Conservation (phyloP, 2,329 filamentous ascomycete genomes). For the Aspergillus awamori region DNA sequence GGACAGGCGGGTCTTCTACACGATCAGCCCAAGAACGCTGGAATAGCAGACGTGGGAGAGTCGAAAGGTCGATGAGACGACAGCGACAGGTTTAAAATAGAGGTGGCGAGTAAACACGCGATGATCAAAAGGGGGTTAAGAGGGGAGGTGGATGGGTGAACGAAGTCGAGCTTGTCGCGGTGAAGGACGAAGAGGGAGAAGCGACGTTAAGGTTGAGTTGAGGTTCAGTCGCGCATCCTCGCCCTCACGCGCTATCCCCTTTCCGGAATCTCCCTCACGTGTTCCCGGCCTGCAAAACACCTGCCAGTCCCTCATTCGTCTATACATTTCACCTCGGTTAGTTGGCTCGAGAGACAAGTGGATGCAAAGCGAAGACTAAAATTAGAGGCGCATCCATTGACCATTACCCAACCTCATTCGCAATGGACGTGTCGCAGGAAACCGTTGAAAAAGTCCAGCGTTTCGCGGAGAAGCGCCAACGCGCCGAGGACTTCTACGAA, state of each 20-base stretch:
- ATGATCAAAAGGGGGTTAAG: slow-evolving; percentile 11
- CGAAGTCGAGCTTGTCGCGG: slow-evolving; percentile 19
- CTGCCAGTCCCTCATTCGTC: background rate
- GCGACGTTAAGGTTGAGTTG: slow-evolving; percentile 25
- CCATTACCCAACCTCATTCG: background rate
- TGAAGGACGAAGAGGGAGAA: slow-evolving; percentile 21
- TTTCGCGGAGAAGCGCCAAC: slow-evolving; percentile 39
- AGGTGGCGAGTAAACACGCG: slow-evolving; percentile 7
- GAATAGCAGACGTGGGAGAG: slow-evolving; percentile 5
- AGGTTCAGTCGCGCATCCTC: slow-evolving; percentile 20
- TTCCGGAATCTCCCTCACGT: slow-evolving; percentile 22
- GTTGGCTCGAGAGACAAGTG: background rate
- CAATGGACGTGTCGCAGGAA: slow-evolving; percentile 38
- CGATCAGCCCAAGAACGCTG: slow-evolving; percentile 8
- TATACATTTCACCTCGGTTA: background rate
- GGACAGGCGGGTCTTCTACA: slow-evolving; percentile 23
- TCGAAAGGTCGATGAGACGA: slow-evolving; percentile 3
- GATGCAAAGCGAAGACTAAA: background rate
- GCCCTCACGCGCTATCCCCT: slow-evolving; percentile 24
- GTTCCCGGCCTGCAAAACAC: background rate
- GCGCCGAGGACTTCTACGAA: slow-evolving; percentile 37
- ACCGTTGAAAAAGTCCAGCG: slow-evolving; percentile 37
- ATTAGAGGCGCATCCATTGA: background rate
- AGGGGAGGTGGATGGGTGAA: slow-evolving; percentile 17
- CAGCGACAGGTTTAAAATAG: background rate